phyloP scores from a whole-genome alignment of 2,329 filamentous ascomycete genomes.

The Cladosporium colombiae region DNA sequence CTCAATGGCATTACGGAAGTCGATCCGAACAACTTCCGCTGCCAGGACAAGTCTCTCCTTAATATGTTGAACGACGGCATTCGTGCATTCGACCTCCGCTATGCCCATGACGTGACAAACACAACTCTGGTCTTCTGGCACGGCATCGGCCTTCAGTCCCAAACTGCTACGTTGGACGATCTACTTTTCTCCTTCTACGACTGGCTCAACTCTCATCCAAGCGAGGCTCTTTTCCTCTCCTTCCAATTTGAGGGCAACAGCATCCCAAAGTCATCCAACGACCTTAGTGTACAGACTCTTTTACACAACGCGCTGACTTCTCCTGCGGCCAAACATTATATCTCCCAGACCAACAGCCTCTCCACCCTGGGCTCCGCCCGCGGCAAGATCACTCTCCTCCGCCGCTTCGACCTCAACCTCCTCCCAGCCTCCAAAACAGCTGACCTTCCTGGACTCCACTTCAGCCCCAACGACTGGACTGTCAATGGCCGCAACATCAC shows the following conservation, averaged over 20 bases:
- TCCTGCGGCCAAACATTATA: slow-evolving; percentile 42
- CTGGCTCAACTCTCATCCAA: slow-evolving; percentile 51
- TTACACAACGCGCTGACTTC: slow-evolving; percentile 45
- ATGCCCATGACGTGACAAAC: slow-evolving; percentile 50
- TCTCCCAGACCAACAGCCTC: slow-evolving; percentile 42
- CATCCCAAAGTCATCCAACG: slow-evolving; percentile 35
- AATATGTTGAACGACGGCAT: slow-evolving; percentile 50
- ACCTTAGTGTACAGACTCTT: slow-evolving; percentile 40
- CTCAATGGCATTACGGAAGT: slow-evolving; percentile 39
- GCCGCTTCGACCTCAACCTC: slow-evolving; percentile 49
- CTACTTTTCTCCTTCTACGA: slow-evolving; percentile 51
- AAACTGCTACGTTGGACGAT: slow-evolving; percentile 47
- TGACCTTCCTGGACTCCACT: slow-evolving; percentile 49
- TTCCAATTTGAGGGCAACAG: slow-evolving; percentile 50
- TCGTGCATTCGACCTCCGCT: slow-evolving; percentile 54
- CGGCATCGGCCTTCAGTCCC: slow-evolving; percentile 46
- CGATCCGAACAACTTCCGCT: slow-evolving; percentile 44
- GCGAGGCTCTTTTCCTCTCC: slow-evolving; percentile 50
- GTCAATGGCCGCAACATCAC: slow-evolving; percentile 46
- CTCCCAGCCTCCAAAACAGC: slow-evolving; percentile 40
- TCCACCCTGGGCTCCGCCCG: slow-evolving; percentile 41
- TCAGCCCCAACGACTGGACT: slow-evolving; percentile 47
- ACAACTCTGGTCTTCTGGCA: slow-evolving; percentile 54
- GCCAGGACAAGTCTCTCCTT: slow-evolving; percentile 44
- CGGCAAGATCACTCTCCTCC: slow-evolving; percentile 46